Conservation (phyloP, 2,329 filamentous ascomycete genomes). For the Penicillium digitatum region DNA sequence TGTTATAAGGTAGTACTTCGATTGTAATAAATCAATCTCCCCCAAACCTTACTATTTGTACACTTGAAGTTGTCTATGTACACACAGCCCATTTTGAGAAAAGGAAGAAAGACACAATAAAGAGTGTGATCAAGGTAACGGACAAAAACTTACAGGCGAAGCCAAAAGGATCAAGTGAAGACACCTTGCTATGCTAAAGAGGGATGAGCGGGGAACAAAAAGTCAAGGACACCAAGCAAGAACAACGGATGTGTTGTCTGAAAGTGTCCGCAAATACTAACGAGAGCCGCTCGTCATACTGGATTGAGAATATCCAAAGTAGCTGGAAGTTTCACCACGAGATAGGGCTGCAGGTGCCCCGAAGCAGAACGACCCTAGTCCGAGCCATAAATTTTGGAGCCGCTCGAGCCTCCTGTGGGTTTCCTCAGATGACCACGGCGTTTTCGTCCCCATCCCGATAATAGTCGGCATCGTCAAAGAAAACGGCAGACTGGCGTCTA, state of each 20-base stretch:
- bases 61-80: neutral
- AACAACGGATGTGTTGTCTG: neutral
- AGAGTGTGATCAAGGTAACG: neutral
- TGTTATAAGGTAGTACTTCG: too few species aligned
- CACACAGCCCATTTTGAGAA: neutral
- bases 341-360: slow-evolving; percentile 16
- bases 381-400: slow-evolving; percentile 11
- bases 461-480: slow-evolving; percentile 43
- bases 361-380: slow-evolving; percentile 10
- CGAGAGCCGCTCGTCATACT: slow-evolving; percentile 20
- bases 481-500: slow-evolving; percentile 45
- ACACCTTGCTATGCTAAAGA: slow-evolving; percentile 10
- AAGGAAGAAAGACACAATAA: neutral
- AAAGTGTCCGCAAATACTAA: slow-evolving; percentile 4
- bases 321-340: slow-evolving; percentile 12
- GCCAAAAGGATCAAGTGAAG: neutral
- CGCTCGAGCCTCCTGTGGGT: slow-evolving; percentile 14
- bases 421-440: slow-evolving; percentile 18
- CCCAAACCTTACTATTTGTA: neutral
- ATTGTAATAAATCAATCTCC: too few species aligned
- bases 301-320: slow-evolving; percentile 6
- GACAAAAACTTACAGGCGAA: neutral
- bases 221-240: neutral
- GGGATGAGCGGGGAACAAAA: neutral
- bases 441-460: slow-evolving; percentile 32